Base-by-base conservation (phyloP, 371 early-diverging fungal genomes). In the Mortierella sp. region DNA sequence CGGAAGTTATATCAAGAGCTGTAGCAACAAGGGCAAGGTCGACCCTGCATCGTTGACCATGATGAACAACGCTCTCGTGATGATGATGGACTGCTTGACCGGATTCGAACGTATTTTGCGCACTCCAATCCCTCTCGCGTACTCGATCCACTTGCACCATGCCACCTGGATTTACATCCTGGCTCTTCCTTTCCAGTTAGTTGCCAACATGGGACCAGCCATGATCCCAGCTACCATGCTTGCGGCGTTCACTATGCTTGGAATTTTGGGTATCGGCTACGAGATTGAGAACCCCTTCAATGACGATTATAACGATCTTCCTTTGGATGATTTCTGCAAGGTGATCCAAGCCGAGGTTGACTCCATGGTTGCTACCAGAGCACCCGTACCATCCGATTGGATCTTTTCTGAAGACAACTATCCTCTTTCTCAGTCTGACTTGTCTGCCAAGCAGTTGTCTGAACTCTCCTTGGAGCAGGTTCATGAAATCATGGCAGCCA, bases 121-220 rank as follows among this genome's bases (percentile, higher is more conserved):
- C 37, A 92, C 94, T 14, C 96, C 96, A 10, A 93, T 96, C 72
- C 96, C 96, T 8, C 68, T 92, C 59, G 95, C 95, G 12, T 96
- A 96, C 73, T 85, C 89, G 26, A 91, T 94, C 68, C 96, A 96
- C 84, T 85, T 95, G 63, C 86, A 89, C 40, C 94, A 94, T 62
- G 89, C 87, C 43, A 84, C 94, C 26, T 88, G 91, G 83, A 65
- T 94, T 39, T 95, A 94, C 70, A 74, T 94, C 55, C 65, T 94
- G 10, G 63, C 87, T 0, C 80, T 95, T 54, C 96, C 95, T 10
- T 93, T 91, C 87, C 91, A 93, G 66, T 73, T 94, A 35, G 86
- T 90, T 9, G 52, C 72, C 16, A 67, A 68, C 32, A 72, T 89
- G 60, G 67, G 40, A 12, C 59, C 43, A 0, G 20, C 70, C 39